Percentiles rank a stretch among this genome's conserved stretches.
Evolutionary conservation across 768 basidiomycete species (phyloP).

Genomic region (Pisolithus microcarpus): DNA sequence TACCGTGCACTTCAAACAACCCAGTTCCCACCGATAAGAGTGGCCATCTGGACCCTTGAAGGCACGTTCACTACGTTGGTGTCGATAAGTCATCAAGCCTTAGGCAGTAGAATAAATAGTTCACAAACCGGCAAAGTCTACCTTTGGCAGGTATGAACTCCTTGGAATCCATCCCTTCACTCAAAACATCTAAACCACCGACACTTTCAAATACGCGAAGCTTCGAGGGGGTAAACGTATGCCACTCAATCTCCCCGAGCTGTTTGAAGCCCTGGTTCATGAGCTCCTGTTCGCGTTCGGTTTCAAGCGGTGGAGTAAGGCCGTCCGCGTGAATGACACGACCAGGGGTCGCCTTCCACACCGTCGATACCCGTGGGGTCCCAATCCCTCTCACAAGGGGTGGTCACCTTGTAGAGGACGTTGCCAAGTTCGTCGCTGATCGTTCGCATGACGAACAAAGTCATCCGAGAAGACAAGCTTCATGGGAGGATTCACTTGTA

Average conservation of each 20-base stretch:
- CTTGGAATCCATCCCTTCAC: neutral
- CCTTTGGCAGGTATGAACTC: conserved; percentile 5
- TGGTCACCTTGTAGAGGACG: conserved; percentile 6
- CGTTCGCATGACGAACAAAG: conserved; percentile 3
- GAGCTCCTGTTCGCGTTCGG: neutral
- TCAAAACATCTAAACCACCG: neutral
- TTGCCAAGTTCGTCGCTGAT: conserved; percentile 1
- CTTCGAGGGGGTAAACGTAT: neutral
- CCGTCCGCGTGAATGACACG: no score
- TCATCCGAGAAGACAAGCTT: conserved; percentile 5
- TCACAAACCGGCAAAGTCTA: neutral
- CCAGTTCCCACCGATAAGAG: conserved; percentile 3
- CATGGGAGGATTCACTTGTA: neutral
- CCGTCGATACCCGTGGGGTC: conserved; percentile 3
- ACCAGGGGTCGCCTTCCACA: conserved; percentile 3
- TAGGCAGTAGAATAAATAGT: neutral
- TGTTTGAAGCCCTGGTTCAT: conserved; percentile 1
- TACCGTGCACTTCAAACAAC: neutral
- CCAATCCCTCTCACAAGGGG: conserved; percentile 1
- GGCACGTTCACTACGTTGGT: conserved; percentile 5
- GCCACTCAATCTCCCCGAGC: conserved; percentile 7
- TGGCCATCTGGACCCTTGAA: conserved; percentile 5
- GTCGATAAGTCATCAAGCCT: neutral
- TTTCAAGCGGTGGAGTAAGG: no score
- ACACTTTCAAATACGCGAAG: conserved; percentile 1